Evolutionary conservation across 208 protist species (phyloP).

Genomic region (Acanthamoeba castellanii): DNA sequence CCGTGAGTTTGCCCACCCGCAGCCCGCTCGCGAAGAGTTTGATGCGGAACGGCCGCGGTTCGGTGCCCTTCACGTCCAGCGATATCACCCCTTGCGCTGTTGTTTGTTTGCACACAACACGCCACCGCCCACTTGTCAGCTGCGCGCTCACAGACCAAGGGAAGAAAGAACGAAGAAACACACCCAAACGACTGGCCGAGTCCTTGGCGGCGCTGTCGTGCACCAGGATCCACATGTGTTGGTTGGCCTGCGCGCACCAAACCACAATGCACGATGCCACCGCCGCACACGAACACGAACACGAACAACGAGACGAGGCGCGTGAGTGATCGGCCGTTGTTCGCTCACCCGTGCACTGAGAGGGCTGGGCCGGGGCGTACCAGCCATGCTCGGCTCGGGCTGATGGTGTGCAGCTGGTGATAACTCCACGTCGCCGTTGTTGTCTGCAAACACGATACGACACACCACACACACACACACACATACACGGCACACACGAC

Average conservation of each 20-base stretch:
- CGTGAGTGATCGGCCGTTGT: too few species aligned
- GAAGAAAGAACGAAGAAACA: neutral
- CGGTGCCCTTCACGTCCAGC: neutral
- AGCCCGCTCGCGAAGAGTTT: neutral
- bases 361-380: neutral
- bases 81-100: slow-evolving; percentile 46
- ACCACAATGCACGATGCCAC: neutral
- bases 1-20: neutral
- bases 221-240: neutral
- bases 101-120: too few species aligned
- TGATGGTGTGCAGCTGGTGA: slow-evolving; percentile 61
- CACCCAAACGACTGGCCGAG: neutral
- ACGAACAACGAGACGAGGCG: too few species aligned
- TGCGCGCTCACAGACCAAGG: neutral
- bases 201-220: neutral
- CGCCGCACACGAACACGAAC: too few species aligned
- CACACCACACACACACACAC: too few species aligned
- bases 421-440: slow-evolving; percentile 41
- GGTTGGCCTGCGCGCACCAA: neutral
- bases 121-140: too few species aligned
- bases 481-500: too few species aligned
- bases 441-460: neutral
- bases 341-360: too few species aligned
- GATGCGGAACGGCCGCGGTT: neutral
- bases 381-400: neutral